Base-by-base conservation (phyloP, 805 yeast species). In the Wickerhamiella occidentalis region DNA sequence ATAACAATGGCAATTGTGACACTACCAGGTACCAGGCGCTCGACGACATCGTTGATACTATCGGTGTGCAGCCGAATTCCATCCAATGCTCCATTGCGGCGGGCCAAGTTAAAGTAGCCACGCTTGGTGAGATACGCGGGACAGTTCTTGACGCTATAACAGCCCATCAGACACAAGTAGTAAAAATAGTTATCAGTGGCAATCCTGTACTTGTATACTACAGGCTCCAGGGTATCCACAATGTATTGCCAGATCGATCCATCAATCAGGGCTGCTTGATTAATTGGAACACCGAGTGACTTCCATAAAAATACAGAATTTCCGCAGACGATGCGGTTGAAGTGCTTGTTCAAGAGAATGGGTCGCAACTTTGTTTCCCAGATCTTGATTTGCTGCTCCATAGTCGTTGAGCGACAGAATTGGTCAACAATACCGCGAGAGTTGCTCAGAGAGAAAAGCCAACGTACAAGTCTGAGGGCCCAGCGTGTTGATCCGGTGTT, bases 301-400 rank as follows among this genome's bases (percentile, higher is more conserved):
- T 82, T 83, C 94, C 94, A 84, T 51, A 85, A 69, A 62, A 84
- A 84, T n/a, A 83, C 63, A 18, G 90, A 88, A 63, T 84, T 85
- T n/a, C 87, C 87, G 38, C 85, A 74, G 46, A 85, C 67, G 25
- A 82, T 58, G 46, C 76, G 76, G 15, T 83, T 78, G 49, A 83
- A 80, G 46, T 81, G 56, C 18, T 85, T 83, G 59, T 80, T 81
- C 66, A 82, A 76, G 44, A 85, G 69, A 3, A 82, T 76, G 3
- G 92, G 92, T 54, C 78, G 76, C 49, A 84, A 72, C 43, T 70
- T 70, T 1, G 65, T 61, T 47, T 76, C 67, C 90, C 92, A 85
- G 50, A 85, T 72, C 50, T 65, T 63, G 51, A 64, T 68, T 66
- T 84, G 94, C 58, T 81, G 81, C 46, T 71, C 70, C 58, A 84